These are phyloP conservation scores for Stramenopiles sp. DNA, from an alignment of 352 stramenopile species.

Conservation along the genomic window DNA sequence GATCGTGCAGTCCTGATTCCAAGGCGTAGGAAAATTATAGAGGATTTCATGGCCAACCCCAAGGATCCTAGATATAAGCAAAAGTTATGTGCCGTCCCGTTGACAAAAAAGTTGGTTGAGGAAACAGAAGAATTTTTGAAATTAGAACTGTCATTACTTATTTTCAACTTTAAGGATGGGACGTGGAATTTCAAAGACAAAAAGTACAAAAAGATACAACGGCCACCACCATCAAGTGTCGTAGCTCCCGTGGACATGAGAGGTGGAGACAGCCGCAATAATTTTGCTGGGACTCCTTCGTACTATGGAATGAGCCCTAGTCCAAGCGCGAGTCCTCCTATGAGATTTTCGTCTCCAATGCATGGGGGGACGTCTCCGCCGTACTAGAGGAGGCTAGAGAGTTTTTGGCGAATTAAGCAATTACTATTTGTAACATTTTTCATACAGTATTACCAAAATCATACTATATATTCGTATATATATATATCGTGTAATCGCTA, in stretches of 20 bases:
- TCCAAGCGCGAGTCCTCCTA: background rate
- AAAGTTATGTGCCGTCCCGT: background rate
- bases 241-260: background rate
- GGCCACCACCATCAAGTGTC: background rate
- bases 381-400: background rate
- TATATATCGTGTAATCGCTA: background rate
- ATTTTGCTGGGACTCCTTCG: background rate
- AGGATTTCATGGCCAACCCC: background rate
- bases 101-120: background rate
- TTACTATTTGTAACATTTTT: background rate
- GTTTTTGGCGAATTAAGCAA: background rate
- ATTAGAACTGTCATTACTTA: background rate
- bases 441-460: background rate
- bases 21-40: background rate
- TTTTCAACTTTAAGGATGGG: background rate
- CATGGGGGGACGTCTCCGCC: background rate
- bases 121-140: background rate
- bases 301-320: background rate
- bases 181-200: background rate
- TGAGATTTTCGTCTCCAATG: slow-evolving; percentile 2
- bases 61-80: background rate
- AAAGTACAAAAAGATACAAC: background rate
- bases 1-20: background rate
- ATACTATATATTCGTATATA: background rate
- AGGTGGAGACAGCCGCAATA: background rate